Evolutionary conservation across 257 asterid species (phyloP), one percentile per base, ranked within the genome.

Genomic region (Nicotiana obtusifolia): DNA sequence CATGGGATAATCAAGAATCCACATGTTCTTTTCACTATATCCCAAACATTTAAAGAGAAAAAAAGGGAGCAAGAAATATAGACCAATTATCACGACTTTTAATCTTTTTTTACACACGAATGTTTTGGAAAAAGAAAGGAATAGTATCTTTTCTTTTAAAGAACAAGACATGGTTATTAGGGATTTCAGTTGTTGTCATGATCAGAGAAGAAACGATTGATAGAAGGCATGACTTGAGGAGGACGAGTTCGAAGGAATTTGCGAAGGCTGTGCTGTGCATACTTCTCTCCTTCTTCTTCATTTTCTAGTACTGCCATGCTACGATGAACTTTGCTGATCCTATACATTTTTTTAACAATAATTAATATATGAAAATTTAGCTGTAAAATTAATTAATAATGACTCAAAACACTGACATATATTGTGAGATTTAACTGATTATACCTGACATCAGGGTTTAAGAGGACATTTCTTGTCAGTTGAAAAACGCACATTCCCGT

Each of bases 401-500:
- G 41, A 54, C 10, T 13, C n/a, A 7, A 24, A 3, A 5, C 26
- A 24, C 7, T 17, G 4, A 26, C 28, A 26, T 26, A 41, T 0
- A 37, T 20, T 20, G 8, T 35, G 52, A 47, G 5, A 73, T 24
- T 16, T 31, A 65, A 7, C 4, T 13, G 37, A 62, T 30, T 53
- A 16, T 31, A 94, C 97, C 95, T 94, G 86, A 94, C 97, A 5
- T 86, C 97, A 67, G 97, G 98, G 83, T 92, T 94, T 81, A 89
- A 68, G 59, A 88, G 52, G 10, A 90, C 80, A 71, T 94, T 94
- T 64, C 98, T 88, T 5, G 97, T 83, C 13, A 94, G 91, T 88
- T 94, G 98, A 83, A 94, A 93, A 16, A 89, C 11, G 16, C 97
- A 91, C 94, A 94, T 83, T 56, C 93, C 91, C 2, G 92, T 86